Evolutionary conservation across 768 basidiomycete species (phyloP), one percentile per base, ranked within the genome.

Genomic region (Mycena rosella): DNA sequence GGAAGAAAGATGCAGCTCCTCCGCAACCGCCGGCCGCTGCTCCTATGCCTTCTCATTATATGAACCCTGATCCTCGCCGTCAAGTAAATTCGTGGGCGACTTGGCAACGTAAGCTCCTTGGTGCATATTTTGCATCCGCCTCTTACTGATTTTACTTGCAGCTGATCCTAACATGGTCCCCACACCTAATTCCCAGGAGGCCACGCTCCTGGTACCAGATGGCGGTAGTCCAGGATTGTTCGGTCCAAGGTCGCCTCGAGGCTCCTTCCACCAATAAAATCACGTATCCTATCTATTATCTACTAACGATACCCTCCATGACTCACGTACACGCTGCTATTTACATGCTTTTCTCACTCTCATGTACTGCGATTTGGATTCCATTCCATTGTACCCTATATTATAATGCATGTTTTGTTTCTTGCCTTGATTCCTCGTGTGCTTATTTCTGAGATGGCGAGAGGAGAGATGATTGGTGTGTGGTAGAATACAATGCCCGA

Each of bases 141-240:
- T 44, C 14, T 20, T 29, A 32, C 17, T 47, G 18, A 44, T 40
- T 60, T 51, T 40, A 18, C 51, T 55, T 66, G 27, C 64, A 94
- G 92, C 92, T 48, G 84, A 92, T 78, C 88, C 88, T 9, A 74
- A 71, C 40, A 74, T 83, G 45, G 83, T 77, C 24, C 89, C 90
- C 3, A 90, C 91, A 6, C 87, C 91, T n/a, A 85, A 88, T 6
- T 85, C 87, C 3, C 78, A 84, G 57, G 86, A 87, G 63, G 84
- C 91, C 22, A 88, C 86, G 20, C 78, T 92, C 14, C 80, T 89
- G 38, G 88, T 91, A 26, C 90, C 91, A 30, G 85, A 85, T 14
- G 81, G 79, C 53, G 78, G 80, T 42, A 89, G 86, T 63, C 89
- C 88, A 47, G 92, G 93, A 32, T 78, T 95, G 67, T 95, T 95